Evolutionary conservation across 768 basidiomycete species (phyloP), one percentile per base, ranked within the genome.

Genomic region (Mycena alexandri): DNA sequence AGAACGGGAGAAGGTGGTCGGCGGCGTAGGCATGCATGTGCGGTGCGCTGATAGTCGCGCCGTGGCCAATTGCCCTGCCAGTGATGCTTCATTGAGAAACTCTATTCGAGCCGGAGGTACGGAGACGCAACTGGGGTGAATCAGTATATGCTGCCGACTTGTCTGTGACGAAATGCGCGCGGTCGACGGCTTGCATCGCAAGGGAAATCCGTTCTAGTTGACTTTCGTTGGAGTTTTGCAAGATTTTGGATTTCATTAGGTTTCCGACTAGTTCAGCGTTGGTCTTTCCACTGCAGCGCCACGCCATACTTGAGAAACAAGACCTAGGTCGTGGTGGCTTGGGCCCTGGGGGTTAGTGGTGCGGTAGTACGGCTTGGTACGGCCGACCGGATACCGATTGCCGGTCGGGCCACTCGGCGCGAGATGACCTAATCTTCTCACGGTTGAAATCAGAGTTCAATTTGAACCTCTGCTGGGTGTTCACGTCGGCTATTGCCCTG

Each of bases 11-110:
- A 13, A 98, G 86, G 64, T 92, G 86, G 74, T 96, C 92, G 4
- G 86, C 76, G 0, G 97, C 96, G 67, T 96, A 89, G 0, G 95
- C 95, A 68, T 98, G 96, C 96, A 99, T 99, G 76, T 99, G 97
- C 1, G 97, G 97, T 0, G 97, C 97, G 43, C 93, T 94, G 68
- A 99, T 98, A 0, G 97, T 99, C 16, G 96, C 96, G 14, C 89
- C 90, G 73, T 92, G 86, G 2, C 93, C 92, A 57, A 96, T 95
- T 19, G 83, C 67, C 76, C 93, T 93, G 72, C 41, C 29, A 67
- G 66, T n/a, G 29, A 29, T 29, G 29, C 29, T 29, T 29, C n/a
- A 41, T 9, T 43, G 47, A 67, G 63, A 63, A 42, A 43, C 14
- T 19, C 46, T 44, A 34, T 43, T 42, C 22, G 34, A 48, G n/a